Conservation (phyloP, 345 rosid species). For the Cardamine occulta region DNA sequence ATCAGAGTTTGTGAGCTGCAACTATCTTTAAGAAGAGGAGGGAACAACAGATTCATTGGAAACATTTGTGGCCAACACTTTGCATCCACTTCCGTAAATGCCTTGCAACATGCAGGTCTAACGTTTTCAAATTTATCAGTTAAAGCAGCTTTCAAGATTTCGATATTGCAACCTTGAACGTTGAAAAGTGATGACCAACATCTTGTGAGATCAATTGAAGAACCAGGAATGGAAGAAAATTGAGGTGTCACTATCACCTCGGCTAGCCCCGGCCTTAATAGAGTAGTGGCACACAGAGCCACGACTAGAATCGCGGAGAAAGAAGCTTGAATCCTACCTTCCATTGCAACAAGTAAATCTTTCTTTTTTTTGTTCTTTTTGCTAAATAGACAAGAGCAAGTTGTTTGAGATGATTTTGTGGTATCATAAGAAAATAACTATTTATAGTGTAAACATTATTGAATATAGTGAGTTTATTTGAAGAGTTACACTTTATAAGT, state of each 20-base stretch:
- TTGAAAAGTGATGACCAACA: not conserved
- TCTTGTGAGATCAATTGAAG: conserved; percentile 5
- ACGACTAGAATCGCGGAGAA: not conserved
- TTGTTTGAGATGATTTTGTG: not conserved
- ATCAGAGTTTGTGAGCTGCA: not conserved
- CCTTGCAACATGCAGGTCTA: not conserved
- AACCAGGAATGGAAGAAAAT: not conserved
- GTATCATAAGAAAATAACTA: not conserved
- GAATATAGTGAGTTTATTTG: not conserved
- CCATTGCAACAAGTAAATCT: not conserved
- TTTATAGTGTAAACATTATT: not conserved
- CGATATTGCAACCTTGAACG: not conserved
- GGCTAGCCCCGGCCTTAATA: not conserved
- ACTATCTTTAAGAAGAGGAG: conserved; percentile 9
- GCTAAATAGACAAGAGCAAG: not conserved
- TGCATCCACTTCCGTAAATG: conserved; percentile 9
- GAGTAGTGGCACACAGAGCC: conserved; percentile 2
- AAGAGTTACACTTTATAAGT: conserved; percentile 6
- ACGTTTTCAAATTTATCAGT: conserved; percentile 15
- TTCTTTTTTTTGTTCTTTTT: not conserved
- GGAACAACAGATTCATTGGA: not conserved
- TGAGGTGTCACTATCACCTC: not conserved
- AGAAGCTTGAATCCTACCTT: not conserved
- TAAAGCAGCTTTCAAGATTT: conserved; percentile 5
- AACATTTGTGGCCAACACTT: conserved; percentile 20